Base-by-base conservation (phyloP, 495 filamentous ascomycete species). In the Cetradonia linearis region DNA sequence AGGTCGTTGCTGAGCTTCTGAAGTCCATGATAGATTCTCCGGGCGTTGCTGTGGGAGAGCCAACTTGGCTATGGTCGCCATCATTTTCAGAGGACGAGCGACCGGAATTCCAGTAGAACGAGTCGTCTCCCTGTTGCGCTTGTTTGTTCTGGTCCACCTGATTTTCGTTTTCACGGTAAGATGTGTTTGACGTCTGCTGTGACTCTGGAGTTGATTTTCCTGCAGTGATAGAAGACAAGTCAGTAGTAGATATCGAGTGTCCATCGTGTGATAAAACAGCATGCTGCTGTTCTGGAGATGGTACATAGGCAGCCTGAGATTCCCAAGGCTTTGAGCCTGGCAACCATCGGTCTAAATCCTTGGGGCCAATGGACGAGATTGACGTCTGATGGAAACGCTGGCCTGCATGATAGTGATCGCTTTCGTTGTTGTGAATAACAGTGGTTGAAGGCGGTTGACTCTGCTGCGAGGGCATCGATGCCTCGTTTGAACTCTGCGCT, bases 101-200 rank as follows among this genome's bases (percentile, higher is more conserved):
- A 44, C 61, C 61, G 31, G 66, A 68, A 30, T 65, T 61, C 66
- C 63, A 66, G 36, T 68, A 66, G 52, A 68, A 68, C 1, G 63
- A 63, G 44, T 68, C 66, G 38, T 63, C 61, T 36, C 58, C 58
- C 52, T 64, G 60, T 44, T 57, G 61, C 36, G 61, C 61, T 31
- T 46, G 16, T 50, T 38, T 57, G 20, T 18, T 50, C 10, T 14
- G n/a, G n/a, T 59, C 53, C 9, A 14, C 36, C 46, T n/a, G 62
- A 23, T 56, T 53, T 7, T 65, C 63, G 16, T 25, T 55, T 42
- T 59, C 63, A 11, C 59, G 60, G 34, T 62, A 65, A 28, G 63
- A 65, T n/a, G 63, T 65, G 34, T 65, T 62, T 6, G 63, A 65
- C 28, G 63, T 65, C 49, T 65, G 63, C 58, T 62, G 63, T 31